Evolutionary conservation across 2,329 filamentous ascomycete species (phyloP), one percentile per base, ranked within the genome.

Genomic region (Purpureocillium lavendulum): DNA sequence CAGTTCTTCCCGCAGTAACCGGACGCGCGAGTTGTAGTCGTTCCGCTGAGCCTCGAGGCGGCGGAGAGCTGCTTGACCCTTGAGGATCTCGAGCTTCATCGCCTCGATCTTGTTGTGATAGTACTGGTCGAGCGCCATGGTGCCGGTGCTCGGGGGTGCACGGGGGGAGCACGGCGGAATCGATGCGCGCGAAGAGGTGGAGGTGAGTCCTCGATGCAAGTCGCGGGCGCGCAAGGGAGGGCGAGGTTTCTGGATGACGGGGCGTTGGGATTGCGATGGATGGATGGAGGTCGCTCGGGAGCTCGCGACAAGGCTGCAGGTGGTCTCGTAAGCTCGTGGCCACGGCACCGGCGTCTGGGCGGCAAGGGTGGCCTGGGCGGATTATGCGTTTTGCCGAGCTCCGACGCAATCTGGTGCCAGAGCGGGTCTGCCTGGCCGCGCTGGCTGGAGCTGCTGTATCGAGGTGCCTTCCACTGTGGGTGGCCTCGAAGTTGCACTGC

Each of bases 21-120:
- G 86, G 56, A 98, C 92, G 60, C 92, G 81, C 44, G 92, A 97
- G 73, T 98, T 98, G 77, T 97, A 97, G 69, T 98, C 92, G 60
- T 98, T 98, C 52, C 92, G 82, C 67, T 98, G 94, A 53, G 92
- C 92, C 73, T 98, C 92, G 54, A 98, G 78, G 60, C 92, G 82
- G 53, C 92, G 84, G 47, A 98, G 75, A 42, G 95, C 88, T 41
- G 92, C 90, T 70, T 98, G 92, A 41, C 92, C 90, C 69, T 97
- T 90, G 64, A 98, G 90, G 63, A 98, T 98, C 79, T 98, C 90
- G 64, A 98, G 88, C 84, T 97, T 97, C 86, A 97, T 95, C 64
- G 85, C 82, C 86, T 98, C 92, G 70, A 97, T 97, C 77, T 98
- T 98, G 76, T 97, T 97, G 71, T 92, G 87, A 67, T 94, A 98